Base-by-base conservation (phyloP, 78 protist genomes). In the Protostelium mycophagum region DNA sequence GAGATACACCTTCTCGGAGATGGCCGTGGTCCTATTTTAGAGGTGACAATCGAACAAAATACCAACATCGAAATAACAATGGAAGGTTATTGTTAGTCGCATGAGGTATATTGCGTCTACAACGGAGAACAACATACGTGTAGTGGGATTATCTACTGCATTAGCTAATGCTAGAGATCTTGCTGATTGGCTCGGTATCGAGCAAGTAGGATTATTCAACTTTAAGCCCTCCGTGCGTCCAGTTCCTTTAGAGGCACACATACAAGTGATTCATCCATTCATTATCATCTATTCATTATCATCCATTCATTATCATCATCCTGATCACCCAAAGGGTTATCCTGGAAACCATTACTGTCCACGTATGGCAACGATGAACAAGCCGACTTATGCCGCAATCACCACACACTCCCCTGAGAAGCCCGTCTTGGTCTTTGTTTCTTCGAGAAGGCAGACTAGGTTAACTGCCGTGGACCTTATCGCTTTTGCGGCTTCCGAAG, bases 361-460 rank as follows among this genome's bases (percentile, higher is more conserved):
- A 36, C 96, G 99, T n/a, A 99, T 99, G 99, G 99, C 97, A 23
- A 93, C 99, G 31, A 99, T 99, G 99, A 99, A 99, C 98, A 98
- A 98, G 91, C 99, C 99, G 34, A 34, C 97, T 5, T 99, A 94
- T 93, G 93, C 91, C 0, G 98, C 98, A 34, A 98, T 98, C 90
- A 36, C 51, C 9, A 88, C 85, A 38, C 95, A 96, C 87, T 93
- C 97, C 9, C 96, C 96, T 0, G 73, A 1, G 36, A 91, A 93
- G 88, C 98, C 99, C 0, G 98, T 94, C 28, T 88, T 99, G 38
- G 94, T 99, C 34, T 99, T 99, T 83, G 99, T 99, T n/a, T 96
- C 99, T 16, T 91, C 97, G 0, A 97, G 99, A 0, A 89, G 99
- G 36, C 99, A 99, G 90, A 99, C 99, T 37, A 93, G 99, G 35